A percentile compares a stretch with the other conserved stretches of the same genome.
Evolutionary conservation across 768 basidiomycete genomes (phyloP).

Genomic region (Kwoniella mangroviensis): DNA sequence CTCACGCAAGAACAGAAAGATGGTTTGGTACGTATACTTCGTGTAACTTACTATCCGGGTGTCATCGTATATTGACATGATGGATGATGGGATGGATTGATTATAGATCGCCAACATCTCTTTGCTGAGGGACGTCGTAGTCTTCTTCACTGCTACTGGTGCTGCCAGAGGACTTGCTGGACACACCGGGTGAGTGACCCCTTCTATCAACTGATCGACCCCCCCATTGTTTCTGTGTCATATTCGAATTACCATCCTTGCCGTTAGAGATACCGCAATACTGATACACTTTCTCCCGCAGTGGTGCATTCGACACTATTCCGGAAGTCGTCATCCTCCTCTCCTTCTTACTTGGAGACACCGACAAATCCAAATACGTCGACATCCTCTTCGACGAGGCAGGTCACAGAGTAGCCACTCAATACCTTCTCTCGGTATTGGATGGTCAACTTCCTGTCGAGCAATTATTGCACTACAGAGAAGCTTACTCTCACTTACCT

Average conservation of each 20-base stretch:
- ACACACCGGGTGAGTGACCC: conserved; percentile 62
- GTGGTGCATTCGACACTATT: conserved; percentile 68
- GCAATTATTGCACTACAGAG: conserved; percentile 82
- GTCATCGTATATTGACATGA: background rate
- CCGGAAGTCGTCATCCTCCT: conserved; percentile 83
- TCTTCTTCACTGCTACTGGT: conserved; percentile 83
- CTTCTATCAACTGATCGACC: background rate
- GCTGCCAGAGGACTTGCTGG: conserved; percentile 80
- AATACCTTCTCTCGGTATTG: conserved; percentile 79
- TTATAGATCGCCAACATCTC: conserved; percentile 68
- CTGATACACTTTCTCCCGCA: conserved; percentile 3
- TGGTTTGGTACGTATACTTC: conserved; percentile 57
- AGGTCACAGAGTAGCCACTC: conserved; percentile 90
- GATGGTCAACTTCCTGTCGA: conserved; percentile 73
- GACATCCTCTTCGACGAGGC: conserved; percentile 47
- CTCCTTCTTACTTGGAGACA: conserved; percentile 68
- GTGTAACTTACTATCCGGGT: no score
- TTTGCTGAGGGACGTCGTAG: conserved; percentile 80
- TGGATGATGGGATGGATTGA: background rate
- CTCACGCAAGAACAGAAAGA: conserved; percentile 68
- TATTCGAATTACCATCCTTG: background rate
- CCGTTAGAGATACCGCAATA: background rate
- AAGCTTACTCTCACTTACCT: conserved; percentile 81
- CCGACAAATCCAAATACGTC: conserved; percentile 57
- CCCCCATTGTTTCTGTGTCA: background rate